Evolutionary conservation across 441 rosid genomes (phyloP).

Genomic region (Melastoma candidum): DNA sequence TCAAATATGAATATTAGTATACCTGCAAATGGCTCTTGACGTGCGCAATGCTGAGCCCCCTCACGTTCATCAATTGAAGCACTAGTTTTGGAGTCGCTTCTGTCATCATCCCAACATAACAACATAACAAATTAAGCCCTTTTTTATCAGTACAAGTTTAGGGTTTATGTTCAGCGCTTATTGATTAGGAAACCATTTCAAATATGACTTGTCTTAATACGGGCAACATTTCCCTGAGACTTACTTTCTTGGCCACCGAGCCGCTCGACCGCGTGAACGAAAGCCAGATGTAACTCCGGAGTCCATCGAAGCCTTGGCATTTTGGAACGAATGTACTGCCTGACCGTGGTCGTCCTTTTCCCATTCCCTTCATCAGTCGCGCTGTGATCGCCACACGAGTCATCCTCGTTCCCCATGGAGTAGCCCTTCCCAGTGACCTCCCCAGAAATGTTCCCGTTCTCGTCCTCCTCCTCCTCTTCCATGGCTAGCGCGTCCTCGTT

Average conservation of each 20-base stretch:
- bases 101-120: constrained; percentile 5
- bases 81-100: constrained; percentile 72
- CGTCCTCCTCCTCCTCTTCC: not conserved
- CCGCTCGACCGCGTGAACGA: constrained; percentile 41
- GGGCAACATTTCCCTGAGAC: constrained; percentile 2
- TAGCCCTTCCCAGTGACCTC: not conserved
- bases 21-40: constrained; percentile 77
- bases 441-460: constrained; percentile 3
- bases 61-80: constrained; percentile 62
- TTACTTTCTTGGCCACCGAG: constrained; percentile 53
- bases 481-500: constrained; percentile 11
- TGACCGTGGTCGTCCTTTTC: constrained; percentile 21
- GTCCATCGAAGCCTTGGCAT: constrained; percentile 65
- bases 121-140: not conserved
- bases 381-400: not conserved
- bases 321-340: constrained; percentile 48
- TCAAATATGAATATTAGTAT: constrained; percentile 1
- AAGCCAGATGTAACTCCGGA: constrained; percentile 39
- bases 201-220: not conserved
- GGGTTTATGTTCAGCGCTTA: not conserved
- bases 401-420: not conserved
- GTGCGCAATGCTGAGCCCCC: constrained; percentile 66
- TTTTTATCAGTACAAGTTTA: not conserved
- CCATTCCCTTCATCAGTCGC: not conserved
- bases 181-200: no score